Evolutionary conservation across 2,329 filamentous ascomycete species (phyloP), one percentile per base, ranked within the genome.

Genomic region (Endoconidiophora laricicola): DNA sequence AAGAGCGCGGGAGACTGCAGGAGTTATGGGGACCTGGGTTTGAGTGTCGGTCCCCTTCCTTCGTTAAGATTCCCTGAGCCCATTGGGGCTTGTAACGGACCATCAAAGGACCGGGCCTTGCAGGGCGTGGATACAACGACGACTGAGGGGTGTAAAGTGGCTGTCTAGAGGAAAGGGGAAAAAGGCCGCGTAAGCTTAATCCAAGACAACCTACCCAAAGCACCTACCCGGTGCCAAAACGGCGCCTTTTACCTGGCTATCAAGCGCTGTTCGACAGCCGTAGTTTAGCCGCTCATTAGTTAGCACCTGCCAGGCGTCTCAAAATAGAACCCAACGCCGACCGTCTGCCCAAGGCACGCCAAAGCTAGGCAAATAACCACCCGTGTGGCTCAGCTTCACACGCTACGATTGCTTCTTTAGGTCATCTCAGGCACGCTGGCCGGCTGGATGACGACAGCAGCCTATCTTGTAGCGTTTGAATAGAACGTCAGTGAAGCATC

Each of bases 111-210:
- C 44, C 23, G 18, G 18, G 43, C 22, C 43, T 44, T 33, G 43
- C 22, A 50, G 33, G 49, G 44, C 20, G 44, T 50, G 16, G n/a
- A 16, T 46, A 24, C 43, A 46, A 24, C 29, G 16, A 33, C 16
- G n/a, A 26, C 24, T 44, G 43, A 37, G 47, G 47, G 37, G 40
- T 10, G 18, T 46, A n/a, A n/a, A 16, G 18, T 33, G 26, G 26
- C 26, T n/a, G 23, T 33, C 44, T 24, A 18, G 20, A 33, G 23
- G 39, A 43, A 48, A 46, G 48, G 45, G 50, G 44, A 45, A 48
- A 52, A 48, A 52, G 50, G 50, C 50, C 50, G 50, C 50, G 50
- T 52, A 48, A 52, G 50, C 50, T 47, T 14, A 18, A 20, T 45
- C 10, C 18, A 50, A 42, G 16, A 46, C 16, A 18, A 2, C 16